Conservation (phyloP, 768 basidiomycete genomes). For the Suillus occidentalis region DNA sequence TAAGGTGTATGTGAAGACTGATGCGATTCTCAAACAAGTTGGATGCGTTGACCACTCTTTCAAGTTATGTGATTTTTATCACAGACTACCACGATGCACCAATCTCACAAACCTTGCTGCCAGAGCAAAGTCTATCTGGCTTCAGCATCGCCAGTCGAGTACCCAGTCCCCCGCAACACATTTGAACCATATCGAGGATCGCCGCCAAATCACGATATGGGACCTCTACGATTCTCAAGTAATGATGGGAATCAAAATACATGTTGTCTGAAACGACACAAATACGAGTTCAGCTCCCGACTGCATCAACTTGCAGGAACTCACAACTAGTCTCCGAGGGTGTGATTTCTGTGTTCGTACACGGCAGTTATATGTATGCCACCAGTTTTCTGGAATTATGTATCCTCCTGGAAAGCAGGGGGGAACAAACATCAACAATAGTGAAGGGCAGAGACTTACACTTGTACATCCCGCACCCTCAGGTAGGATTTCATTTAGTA, state of each 20-base stretch:
- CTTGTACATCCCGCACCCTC: slow-evolving; percentile 13
- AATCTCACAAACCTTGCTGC: slow-evolving; percentile 22
- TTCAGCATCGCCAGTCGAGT: slow-evolving; percentile 25
- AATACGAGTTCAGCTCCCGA: not conserved
- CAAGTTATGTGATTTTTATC: slow-evolving; percentile 28
- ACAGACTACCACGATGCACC: slow-evolving; percentile 26
- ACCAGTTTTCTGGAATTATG: slow-evolving; percentile 26
- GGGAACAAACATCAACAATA: not conserved
- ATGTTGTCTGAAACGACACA: not conserved
- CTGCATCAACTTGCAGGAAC: slow-evolving; percentile 6
- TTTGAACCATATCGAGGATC: too few species aligned
- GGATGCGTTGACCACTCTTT: slow-evolving; percentile 42
- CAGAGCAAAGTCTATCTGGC: slow-evolving; percentile 26
- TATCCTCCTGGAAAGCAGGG: not conserved
- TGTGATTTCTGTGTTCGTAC: slow-evolving; percentile 25
- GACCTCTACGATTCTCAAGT: not conserved
- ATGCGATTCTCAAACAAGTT: slow-evolving; percentile 38
- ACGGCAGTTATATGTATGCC: slow-evolving; percentile 33
- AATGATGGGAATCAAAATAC: not conserved
- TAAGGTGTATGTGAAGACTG: not conserved
- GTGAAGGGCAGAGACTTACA: slow-evolving; percentile 13
- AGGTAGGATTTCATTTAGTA: slow-evolving; percentile 3
- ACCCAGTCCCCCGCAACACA: slow-evolving; percentile 3
- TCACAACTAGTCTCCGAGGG: slow-evolving; percentile 29
- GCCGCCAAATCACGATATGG: not conserved